Conservation (phyloP, 768 basidiomycete genomes). For the Lentinula aciculospora region DNA sequence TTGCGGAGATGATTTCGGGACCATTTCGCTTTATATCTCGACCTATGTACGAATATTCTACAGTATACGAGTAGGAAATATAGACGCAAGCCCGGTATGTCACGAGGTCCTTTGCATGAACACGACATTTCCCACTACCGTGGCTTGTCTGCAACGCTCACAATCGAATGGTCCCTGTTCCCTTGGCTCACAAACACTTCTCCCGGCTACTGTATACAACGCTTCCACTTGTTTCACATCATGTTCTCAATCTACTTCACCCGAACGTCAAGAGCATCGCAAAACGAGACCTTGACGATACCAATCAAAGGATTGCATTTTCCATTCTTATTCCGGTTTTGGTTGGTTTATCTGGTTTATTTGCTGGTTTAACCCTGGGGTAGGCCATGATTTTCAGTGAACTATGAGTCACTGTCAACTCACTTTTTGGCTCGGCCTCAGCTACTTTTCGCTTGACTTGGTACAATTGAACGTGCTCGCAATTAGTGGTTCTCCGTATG, state of each 20-base stretch:
- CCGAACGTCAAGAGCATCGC: constrained; percentile 1
- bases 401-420: background rate
- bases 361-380: constrained; percentile 80
- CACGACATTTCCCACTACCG: background rate
- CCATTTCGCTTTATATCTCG: background rate
- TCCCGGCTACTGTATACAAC: constrained; percentile 40
- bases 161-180: constrained; percentile 34
- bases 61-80: too few relatives aligned
- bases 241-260: constrained; percentile 38
- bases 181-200: constrained; percentile 24
- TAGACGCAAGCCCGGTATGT: too few relatives aligned
- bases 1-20: background rate
- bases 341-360: constrained; percentile 77
- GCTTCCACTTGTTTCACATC: constrained; percentile 34
- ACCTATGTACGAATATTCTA: background rate
- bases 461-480: constrained; percentile 86
- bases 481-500: constrained; percentile 79
- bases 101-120: too few relatives aligned
- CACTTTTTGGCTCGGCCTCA: constrained; percentile 27
- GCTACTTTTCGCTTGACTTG: constrained; percentile 87
- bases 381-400: background rate
- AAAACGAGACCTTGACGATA: background rate
- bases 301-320: background rate
- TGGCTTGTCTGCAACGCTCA: constrained; percentile 11
- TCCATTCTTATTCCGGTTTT: constrained; percentile 71